Evolutionary conservation across 306 rosid genomes (phyloP).

Genomic region (Ammopiptanthus mongolicus): DNA sequence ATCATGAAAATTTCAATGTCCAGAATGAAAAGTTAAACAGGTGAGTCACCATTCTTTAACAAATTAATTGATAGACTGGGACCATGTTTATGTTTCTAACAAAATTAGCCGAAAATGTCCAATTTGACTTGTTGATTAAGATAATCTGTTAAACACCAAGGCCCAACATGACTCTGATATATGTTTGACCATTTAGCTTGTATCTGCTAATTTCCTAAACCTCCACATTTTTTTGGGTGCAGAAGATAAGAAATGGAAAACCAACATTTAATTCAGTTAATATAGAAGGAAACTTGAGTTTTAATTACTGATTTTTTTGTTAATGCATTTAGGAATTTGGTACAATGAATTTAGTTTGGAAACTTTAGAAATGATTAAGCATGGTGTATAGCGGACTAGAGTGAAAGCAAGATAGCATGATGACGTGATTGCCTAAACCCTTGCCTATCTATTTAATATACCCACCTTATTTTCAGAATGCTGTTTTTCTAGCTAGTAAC

Average conservation of each 20-base stretch:
- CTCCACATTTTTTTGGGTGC: neutral
- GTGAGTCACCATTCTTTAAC: too few species aligned
- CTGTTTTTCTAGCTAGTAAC: neutral
- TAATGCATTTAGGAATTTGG: constrained; percentile 7
- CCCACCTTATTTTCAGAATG: constrained; percentile 26
- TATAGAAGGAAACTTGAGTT: neutral
- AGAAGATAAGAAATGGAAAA: neutral
- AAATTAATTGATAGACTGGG: neutral
- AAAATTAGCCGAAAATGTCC: neutral
- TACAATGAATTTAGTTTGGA: neutral
- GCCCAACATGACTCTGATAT: too few species aligned
- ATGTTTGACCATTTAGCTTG: neutral
- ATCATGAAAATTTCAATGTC: neutral
- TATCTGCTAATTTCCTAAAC: neutral
- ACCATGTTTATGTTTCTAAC: neutral
- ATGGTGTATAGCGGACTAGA: constrained; percentile 20
- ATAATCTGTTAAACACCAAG: neutral
- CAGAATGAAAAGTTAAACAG: neutral
- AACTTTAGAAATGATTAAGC: constrained; percentile 17
- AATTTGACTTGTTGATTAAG: neutral
- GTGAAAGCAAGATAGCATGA: constrained; percentile 19
- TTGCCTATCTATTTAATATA: constrained; percentile 18
- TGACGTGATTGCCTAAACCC: constrained; percentile 19
- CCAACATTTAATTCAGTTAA: neutral
- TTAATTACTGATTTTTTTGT: constrained; percentile 14